Conservation (phyloP, 2,329 filamentous ascomycete species). For the Fusarium equiseti region DNA sequence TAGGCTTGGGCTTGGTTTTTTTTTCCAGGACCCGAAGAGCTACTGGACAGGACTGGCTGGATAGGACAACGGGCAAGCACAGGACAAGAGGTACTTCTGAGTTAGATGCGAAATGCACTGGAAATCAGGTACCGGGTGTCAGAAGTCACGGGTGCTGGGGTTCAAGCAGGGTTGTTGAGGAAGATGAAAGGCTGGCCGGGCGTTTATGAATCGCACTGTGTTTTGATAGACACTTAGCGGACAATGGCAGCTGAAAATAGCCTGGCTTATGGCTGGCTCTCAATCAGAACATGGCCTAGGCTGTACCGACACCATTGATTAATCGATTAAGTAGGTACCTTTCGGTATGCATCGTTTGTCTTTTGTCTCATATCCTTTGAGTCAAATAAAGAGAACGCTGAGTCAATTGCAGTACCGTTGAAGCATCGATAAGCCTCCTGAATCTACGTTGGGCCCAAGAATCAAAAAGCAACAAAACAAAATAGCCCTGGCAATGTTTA, state of each 20-base stretch:
- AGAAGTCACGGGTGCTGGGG: constrained; percentile 34
- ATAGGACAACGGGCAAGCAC: constrained; percentile 36
- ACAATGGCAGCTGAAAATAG: constrained; percentile 29
- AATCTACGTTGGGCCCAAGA: constrained; percentile 15
- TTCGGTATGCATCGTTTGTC: background rate
- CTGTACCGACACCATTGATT: constrained; percentile 8
- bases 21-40: constrained; percentile 32
- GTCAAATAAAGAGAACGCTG: background rate
- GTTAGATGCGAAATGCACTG: constrained; percentile 2
- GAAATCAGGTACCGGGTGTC: constrained; percentile 35
- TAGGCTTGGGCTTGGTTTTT: constrained; percentile 44
- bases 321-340: background rate
- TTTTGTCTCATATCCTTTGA: constrained; percentile 1
- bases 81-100: constrained; percentile 35
- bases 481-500: constrained; percentile 4
- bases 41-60: constrained; percentile 35
- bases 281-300: constrained; percentile 6
- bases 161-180: constrained; percentile 41
- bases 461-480: constrained; percentile 13
- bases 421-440: constrained; percentile 13
- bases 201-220: constrained; percentile 37
- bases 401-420: background rate
- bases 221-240: constrained; percentile 27
- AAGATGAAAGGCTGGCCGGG: constrained; percentile 3
- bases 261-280: constrained; percentile 7